Conservation (phyloP, 208 protist species). For the Acanthamoeba lenticulata region DNA sequence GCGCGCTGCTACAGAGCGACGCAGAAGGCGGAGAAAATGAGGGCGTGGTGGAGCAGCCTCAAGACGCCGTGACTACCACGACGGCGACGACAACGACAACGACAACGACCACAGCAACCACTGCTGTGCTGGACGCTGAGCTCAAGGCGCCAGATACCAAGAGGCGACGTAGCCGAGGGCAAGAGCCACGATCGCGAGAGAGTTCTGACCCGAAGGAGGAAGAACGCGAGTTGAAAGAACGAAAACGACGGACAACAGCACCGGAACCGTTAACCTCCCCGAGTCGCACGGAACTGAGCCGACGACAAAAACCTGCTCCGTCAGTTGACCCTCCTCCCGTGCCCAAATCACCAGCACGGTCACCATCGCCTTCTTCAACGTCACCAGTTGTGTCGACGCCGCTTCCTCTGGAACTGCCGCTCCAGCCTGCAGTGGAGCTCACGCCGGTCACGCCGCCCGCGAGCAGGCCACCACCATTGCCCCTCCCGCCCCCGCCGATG, state of each 20-base stretch:
- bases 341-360: too few relatives aligned
- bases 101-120: neutral
- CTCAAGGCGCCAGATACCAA: neutral
- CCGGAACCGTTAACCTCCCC: too few relatives aligned
- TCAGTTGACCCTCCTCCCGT: too few relatives aligned
- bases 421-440: neutral
- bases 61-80: too few relatives aligned
- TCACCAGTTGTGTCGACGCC: neutral
- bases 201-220: too few relatives aligned
- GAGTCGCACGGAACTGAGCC: neutral
- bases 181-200: neutral
- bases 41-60: neutral
- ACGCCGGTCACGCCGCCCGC: neutral
- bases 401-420: neutral
- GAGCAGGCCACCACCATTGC: too few relatives aligned
- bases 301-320: neutral
- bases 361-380: neutral
- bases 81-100: neutral
- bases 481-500: neutral
- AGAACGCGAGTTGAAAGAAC: neutral
- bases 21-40: neutral
- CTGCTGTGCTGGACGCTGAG: neutral
- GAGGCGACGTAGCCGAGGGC: too few relatives aligned
- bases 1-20: too few relatives aligned
- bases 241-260: neutral